A percentile compares a stretch with the other conserved stretches of the same genome.
Evolutionary conservation across 1,139 yeast species (phyloP).

Genomic region (Yamadazyma taylorii): DNA sequence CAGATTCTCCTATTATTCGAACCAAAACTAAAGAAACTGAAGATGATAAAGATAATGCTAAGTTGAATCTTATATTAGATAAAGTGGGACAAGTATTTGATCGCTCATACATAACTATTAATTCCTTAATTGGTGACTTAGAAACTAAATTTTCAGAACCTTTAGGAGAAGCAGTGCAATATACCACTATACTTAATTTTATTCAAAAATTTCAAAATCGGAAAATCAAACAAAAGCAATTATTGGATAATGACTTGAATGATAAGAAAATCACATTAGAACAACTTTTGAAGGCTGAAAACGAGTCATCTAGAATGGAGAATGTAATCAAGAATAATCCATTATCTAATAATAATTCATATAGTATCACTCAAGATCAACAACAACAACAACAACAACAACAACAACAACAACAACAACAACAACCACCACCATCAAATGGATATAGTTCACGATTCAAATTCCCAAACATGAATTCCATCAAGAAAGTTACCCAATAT

Average conservation of each 20-base stretch:
- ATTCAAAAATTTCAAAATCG: conserved; percentile 69
- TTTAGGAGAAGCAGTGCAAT: conserved; percentile 76
- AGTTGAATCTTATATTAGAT: conserved; percentile 51
- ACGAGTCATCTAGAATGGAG: conserved; percentile 40
- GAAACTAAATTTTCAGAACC: conserved; percentile 82
- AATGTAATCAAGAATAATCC: conserved; percentile 29
- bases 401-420: conserved; percentile 3
- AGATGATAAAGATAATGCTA: conserved; percentile 28
- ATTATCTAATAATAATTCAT: conserved; percentile 27
- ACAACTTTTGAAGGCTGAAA: conserved; percentile 42
- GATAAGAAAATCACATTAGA: conserved; percentile 45
- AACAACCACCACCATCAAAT: conserved; percentile 1
- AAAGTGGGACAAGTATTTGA: conserved; percentile 82
- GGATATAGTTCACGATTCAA: conserved; percentile 10
- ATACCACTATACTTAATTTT: conserved; percentile 64
- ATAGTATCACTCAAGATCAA: conserved; percentile 30
- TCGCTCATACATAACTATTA: conserved; percentile 64
- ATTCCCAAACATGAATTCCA: conserved; percentile 23
- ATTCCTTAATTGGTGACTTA: conserved; percentile 64
- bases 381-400: conserved; percentile 3
- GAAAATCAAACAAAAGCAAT: conserved; percentile 64
- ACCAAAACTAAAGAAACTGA: conserved; percentile 17
- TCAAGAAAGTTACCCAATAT: conserved; percentile 59
- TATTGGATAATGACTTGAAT: conserved; percentile 55
- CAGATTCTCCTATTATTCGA: conserved; percentile 30